Evolutionary conservation across 352 stramenopile species (phyloP).

Genomic region (Globisporangium spinosum): DNA sequence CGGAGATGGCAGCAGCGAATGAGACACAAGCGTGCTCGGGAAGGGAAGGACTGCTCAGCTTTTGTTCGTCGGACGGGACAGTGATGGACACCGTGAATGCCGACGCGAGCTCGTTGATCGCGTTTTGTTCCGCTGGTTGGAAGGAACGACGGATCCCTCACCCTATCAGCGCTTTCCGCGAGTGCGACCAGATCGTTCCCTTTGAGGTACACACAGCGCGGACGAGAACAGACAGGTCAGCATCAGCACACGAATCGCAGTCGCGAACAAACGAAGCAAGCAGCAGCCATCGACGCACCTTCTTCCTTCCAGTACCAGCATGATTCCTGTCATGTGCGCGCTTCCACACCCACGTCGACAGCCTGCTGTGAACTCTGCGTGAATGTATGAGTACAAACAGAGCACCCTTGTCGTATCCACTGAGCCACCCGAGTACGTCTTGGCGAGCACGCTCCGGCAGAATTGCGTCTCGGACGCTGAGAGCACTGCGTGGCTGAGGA

Average conservation of each 20-base stretch:
- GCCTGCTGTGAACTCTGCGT: not conserved
- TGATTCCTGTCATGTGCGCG: not conserved
- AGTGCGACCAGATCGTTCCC: constrained; percentile 28
- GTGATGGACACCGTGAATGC: not conserved
- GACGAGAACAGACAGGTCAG: not conserved
- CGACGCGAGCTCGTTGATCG: constrained; percentile 16
- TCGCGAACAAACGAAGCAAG: not conserved
- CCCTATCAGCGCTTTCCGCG: constrained; percentile 24
- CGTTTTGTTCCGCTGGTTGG: not conserved
- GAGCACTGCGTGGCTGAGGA: not conserved
- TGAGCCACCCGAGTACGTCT: not conserved
- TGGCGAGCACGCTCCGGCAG: not conserved
- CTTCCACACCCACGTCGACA: not conserved
- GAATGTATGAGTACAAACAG: not conserved
- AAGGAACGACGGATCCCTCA: constrained; percentile 20
- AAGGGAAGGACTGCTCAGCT: not conserved
- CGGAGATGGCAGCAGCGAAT: constrained; percentile 15
- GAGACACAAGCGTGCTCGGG: not conserved
- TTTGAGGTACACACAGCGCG: constrained; percentile 8
- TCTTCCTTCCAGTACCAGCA: constrained; percentile 11
- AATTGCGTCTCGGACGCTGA: not conserved
- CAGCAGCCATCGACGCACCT: constrained; percentile 1
- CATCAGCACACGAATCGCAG: not conserved
- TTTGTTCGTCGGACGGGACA: not conserved
- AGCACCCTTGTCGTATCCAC: not conserved